phyloP scores from a whole-genome alignment of 2,329 filamentous ascomycete species.

The Talaromyces sp. region DNA sequence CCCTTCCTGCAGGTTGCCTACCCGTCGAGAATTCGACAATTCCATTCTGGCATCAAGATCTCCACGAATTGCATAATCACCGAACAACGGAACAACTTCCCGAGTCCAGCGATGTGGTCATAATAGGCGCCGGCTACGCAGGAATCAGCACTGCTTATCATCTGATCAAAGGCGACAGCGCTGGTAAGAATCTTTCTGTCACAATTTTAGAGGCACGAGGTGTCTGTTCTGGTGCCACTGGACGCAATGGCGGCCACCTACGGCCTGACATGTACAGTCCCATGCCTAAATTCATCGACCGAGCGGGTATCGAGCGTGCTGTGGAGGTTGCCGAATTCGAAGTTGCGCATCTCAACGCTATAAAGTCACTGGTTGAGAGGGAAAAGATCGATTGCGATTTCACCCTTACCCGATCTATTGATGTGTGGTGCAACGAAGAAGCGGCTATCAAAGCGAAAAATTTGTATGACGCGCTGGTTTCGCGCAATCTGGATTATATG shows the following conservation, averaged over 20 bases:
- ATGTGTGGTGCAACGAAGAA: conserved; percentile 35
- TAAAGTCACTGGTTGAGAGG: conserved; percentile 40
- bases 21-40: background rate
- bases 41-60: conserved; percentile 6
- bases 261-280: conserved; percentile 43
- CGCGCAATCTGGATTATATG: conserved; percentile 26
- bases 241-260: conserved; percentile 32
- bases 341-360: conserved; percentile 36
- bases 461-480: conserved; percentile 29
- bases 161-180: background rate
- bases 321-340: conserved; percentile 42
- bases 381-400: conserved; percentile 47
- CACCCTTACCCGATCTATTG: conserved; percentile 36
- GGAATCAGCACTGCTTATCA: conserved; percentile 7
- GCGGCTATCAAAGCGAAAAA: conserved; percentile 32
- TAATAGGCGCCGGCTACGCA: conserved; percentile 10
- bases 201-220: conserved; percentile 2
- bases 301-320: conserved; percentile 36
- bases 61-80: background rate
- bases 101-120: background rate
- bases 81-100: conserved; percentile 7
- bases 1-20: background rate
- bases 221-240: conserved; percentile 3
- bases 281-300: conserved; percentile 30
- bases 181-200: background rate